Evolutionary conservation across 148 eudicot species (phyloP).

Genomic region (Talinum fruticosum): DNA sequence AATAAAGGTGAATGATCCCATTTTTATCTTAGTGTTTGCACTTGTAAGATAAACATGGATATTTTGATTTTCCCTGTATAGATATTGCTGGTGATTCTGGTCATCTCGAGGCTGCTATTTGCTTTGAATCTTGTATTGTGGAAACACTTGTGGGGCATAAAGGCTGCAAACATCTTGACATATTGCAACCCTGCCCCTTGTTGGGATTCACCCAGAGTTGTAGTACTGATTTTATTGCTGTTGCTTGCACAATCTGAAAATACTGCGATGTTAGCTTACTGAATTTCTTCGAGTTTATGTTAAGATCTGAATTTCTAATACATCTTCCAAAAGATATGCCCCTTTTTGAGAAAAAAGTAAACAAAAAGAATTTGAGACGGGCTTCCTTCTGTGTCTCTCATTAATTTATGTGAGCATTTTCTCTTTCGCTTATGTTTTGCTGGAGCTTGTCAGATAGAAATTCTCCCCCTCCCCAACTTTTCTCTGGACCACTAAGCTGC

Average conservation of each 20-base stretch:
- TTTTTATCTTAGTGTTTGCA: not conserved
- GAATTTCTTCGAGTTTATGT: too few relatives aligned
- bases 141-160: not conserved
- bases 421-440: too few relatives aligned
- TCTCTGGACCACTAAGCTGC: not conserved
- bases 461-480: too few relatives aligned
- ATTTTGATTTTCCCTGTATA: not conserved
- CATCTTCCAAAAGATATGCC: too few relatives aligned
- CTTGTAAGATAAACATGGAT: not conserved
- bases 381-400: too few relatives aligned
- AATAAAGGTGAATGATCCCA: slow-evolving; percentile 38
- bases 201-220: too few relatives aligned
- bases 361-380: too few relatives aligned
- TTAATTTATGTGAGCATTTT: too few relatives aligned
- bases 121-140: not conserved
- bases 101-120: not conserved
- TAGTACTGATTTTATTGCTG: not conserved
- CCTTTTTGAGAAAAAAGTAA: too few relatives aligned
- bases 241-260: not conserved
- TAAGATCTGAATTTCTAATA: too few relatives aligned
- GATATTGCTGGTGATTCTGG: not conserved
- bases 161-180: not conserved
- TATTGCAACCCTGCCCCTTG: not conserved
- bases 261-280: too few relatives aligned
- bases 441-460: too few relatives aligned